A percentile compares a stretch with the other conserved stretches of the same genome.
Conservation (phyloP, 2,329 filamentous ascomycete genomes). For the Aspergillus pseudoglaucus region DNA sequence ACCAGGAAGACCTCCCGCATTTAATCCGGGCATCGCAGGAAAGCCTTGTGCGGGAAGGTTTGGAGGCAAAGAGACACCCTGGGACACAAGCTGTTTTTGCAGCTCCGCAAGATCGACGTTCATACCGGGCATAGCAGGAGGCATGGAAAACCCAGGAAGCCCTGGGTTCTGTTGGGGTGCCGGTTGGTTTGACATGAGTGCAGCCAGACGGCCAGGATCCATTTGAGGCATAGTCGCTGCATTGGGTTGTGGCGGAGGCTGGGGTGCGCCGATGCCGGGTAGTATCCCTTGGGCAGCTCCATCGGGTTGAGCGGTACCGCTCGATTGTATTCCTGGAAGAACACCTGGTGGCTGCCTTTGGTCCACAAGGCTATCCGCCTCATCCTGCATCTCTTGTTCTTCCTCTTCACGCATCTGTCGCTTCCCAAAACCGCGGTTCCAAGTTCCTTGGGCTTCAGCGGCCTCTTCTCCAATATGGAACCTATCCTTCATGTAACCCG, state of each 20-base stretch:
- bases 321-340: slow-evolving; percentile 47
- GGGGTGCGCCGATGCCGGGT: slow-evolving; percentile 43
- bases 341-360: slow-evolving; percentile 68
- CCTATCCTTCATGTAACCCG: slow-evolving; percentile 76
- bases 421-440: slow-evolving; percentile 71
- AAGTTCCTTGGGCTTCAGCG: slow-evolving; percentile 91
- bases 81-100: slow-evolving; percentile 33
- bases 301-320: slow-evolving; percentile 41
- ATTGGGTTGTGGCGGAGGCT: slow-evolving; percentile 29
- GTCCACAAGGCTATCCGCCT: slow-evolving; percentile 85
- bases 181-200: slow-evolving; percentile 43
- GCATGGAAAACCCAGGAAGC: slow-evolving; percentile 33
- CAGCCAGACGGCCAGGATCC: slow-evolving; percentile 36
- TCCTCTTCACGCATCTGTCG: slow-evolving; percentile 84
- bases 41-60: slow-evolving; percentile 34
- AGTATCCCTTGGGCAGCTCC: slow-evolving; percentile 36
- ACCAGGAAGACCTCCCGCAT: slow-evolving; percentile 26
- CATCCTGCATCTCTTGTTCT: slow-evolving; percentile 87
- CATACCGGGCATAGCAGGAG: slow-evolving; percentile 42
- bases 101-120: slow-evolving; percentile 31
- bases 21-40: slow-evolving; percentile 24
- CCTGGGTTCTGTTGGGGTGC: slow-evolving; percentile 25
- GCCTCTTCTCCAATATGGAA: slow-evolving; percentile 94
- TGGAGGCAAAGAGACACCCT: slow-evolving; percentile 29
- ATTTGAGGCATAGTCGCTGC: slow-evolving; percentile 43